Evolutionary conservation across 1,139 yeast species (phyloP), one percentile per base, ranked within the genome.

Genomic region (Dujonia santamariae): DNA sequence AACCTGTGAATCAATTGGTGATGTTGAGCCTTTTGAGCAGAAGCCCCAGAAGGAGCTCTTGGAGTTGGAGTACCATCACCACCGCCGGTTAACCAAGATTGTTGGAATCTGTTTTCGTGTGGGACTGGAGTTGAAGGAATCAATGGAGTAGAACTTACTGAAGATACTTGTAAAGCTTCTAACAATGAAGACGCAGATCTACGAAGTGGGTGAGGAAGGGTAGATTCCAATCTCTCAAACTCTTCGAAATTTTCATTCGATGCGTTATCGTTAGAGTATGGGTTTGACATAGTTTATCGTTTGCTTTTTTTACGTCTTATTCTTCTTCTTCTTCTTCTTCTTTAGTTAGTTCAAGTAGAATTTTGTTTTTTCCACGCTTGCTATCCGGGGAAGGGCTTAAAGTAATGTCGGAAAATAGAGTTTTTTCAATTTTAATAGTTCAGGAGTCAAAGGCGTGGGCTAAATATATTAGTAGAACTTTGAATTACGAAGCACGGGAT

Each of bases 191-290:
- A 55, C 3, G 74, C 68, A 0, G 71, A 63, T 32, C 67, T 50
- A 37, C 63, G 61, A 32, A 69, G 59, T 2, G 66, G 52, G 24
- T 60, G 68, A n/a, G 75, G 75, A 32, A 69, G 56, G 0, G 71
- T 64, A 4, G 68, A 62, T 44, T 69, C 75, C 42, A 69, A 56
- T 32, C 69, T 51, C 47, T 68, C 75, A 43, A 69, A 67, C 47
- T 69, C 75, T 18, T 36, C 33, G 19, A 36, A 23, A 26, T 33
- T 36, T 14, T 36, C 38, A n/a, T 17, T 15, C 22, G 38, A 35
- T 3, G 13, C 12, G 30, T 16, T 22, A 18, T 25, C 24, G n/a
- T 14, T 16, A 6, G 15, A n/a, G 9, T 17, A 28, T n/a, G 15
- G 16, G 9, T 18, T 12, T 9, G 31, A 16, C 31, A 19, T 28